These are phyloP conservation scores for Dioscorea dumetorum DNA, from an alignment of 106 monocot species.

Conservation along the genomic window DNA sequence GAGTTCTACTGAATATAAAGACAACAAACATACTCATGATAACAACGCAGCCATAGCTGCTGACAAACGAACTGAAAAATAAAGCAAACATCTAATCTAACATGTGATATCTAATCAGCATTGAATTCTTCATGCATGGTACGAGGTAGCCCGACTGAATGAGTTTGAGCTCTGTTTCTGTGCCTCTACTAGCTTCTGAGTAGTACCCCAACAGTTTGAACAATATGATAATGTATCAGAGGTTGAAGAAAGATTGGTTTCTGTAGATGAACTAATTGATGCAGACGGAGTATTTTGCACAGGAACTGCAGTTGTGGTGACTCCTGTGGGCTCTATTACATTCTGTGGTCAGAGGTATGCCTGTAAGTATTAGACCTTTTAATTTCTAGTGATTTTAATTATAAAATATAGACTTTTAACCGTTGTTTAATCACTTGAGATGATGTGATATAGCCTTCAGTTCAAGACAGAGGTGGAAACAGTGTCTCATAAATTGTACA, in stretches of 20 bases:
- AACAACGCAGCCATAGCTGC: too few species aligned
- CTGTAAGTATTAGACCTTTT: neutral
- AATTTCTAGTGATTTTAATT: neutral
- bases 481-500: slow-evolving; percentile 24
- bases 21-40: too few species aligned
- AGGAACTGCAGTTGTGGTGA: slow-evolving; percentile 59
- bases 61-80: too few species aligned
- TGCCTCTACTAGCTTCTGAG: too few species aligned
- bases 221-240: slow-evolving; percentile 1
- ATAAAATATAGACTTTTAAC: neutral
- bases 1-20: too few species aligned
- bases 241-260: slow-evolving; percentile 55
- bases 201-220: too few species aligned
- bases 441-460: slow-evolving; percentile 17
- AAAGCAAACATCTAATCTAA: too few species aligned
- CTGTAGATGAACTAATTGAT: slow-evolving; percentile 39
- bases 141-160: too few species aligned
- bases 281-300: slow-evolving; percentile 67
- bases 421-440: neutral
- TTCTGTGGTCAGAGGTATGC: slow-evolving; percentile 33
- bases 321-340: slow-evolving; percentile 45
- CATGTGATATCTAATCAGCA: too few species aligned
- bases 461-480: slow-evolving; percentile 29
- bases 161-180: too few species aligned
- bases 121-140: too few species aligned